phyloP scores from a whole-genome alignment of 1,284 basidiomycete species.

The Volvariella volvacea region DNA sequence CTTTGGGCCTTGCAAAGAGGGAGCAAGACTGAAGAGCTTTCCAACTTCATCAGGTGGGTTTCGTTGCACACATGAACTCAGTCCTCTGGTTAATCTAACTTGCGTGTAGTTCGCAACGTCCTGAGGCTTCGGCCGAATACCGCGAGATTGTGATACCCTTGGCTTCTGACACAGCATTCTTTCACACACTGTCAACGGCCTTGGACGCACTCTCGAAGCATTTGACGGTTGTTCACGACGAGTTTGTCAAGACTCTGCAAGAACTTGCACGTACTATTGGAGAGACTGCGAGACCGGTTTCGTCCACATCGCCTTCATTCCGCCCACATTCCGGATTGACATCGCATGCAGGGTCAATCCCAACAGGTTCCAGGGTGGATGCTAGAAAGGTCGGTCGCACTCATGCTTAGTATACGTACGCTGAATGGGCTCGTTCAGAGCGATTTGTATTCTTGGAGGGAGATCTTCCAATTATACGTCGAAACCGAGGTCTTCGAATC shows the following conservation, averaged over 20 bases:
- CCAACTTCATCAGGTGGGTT: constrained; percentile 2
- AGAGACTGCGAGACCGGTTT: constrained; percentile 52
- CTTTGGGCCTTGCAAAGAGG: constrained; percentile 9
- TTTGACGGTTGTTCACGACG: constrained; percentile 51
- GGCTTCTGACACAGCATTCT: constrained; percentile 77
- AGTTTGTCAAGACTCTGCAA: constrained; percentile 60
- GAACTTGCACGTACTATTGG: constrained; percentile 58
- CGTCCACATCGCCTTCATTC: constrained; percentile 36
- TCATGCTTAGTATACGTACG: too few relatives aligned
- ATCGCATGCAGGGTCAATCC: constrained; percentile 34
- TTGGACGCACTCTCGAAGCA: constrained; percentile 66
- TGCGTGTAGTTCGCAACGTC: too few relatives aligned
- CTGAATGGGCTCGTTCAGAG: constrained; percentile 19
- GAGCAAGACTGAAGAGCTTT: not conserved
- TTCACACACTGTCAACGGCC: constrained; percentile 69
- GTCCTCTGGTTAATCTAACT: too few relatives aligned
- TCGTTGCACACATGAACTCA: too few relatives aligned
- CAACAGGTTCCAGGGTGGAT: too few relatives aligned
- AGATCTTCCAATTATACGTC: constrained; percentile 86
- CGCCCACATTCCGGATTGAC: constrained; percentile 38
- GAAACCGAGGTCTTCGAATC: constrained; percentile 88
- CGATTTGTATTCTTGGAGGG: constrained; percentile 90
- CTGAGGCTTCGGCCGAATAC: too few relatives aligned
- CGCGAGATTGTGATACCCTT: constrained; percentile 78
- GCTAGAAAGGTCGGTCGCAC: too few relatives aligned